A percentile compares a stretch with the other conserved stretches of the same genome.
Evolutionary conservation across 371 early-diverging fungal species (phyloP).

Genomic region (Apophysomyces variabilis): DNA sequence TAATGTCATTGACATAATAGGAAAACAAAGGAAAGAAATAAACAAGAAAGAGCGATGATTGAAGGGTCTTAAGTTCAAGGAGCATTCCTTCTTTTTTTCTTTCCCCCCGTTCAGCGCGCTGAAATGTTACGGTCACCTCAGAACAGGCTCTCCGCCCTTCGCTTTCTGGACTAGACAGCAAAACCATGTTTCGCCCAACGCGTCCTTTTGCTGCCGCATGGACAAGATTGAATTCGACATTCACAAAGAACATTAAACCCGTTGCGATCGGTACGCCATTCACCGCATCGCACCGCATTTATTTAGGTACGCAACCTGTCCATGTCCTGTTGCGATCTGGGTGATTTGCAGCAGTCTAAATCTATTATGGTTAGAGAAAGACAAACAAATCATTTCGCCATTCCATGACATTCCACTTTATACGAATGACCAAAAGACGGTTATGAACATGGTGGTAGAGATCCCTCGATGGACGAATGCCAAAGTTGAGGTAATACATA

Average conservation of each 20-base stretch:
- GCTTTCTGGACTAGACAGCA: neutral
- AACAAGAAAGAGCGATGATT: no score
- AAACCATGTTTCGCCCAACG: neutral
- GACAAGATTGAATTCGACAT: neutral
- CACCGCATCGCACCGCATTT: constrained; percentile 8
- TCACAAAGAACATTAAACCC: neutral
- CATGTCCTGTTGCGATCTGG: neutral
- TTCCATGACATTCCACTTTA: constrained; percentile 99
- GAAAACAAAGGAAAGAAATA: no score
- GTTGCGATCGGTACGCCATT: constrained; percentile 3
- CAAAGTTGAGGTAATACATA: constrained; percentile 90
- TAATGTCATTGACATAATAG: no score
- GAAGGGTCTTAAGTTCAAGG: no score
- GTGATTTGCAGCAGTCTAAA: neutral
- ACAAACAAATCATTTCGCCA: constrained; percentile 84
- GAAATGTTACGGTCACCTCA: no score
- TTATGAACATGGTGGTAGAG: constrained; percentile 98
- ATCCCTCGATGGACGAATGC: constrained; percentile 99
- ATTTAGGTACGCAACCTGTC: neutral
- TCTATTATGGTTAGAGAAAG: constrained; percentile 52
- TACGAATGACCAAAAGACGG: constrained; percentile 80
- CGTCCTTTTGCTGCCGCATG: neutral
- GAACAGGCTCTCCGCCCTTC: no score
- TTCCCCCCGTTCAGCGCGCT: no score
- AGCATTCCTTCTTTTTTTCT: no score